Percentiles rank a stretch among this genome's conserved stretches.
Evolutionary conservation across 2,329 filamentous ascomycete genomes (phyloP).

Genomic region (Lecanosticta acicola): DNA sequence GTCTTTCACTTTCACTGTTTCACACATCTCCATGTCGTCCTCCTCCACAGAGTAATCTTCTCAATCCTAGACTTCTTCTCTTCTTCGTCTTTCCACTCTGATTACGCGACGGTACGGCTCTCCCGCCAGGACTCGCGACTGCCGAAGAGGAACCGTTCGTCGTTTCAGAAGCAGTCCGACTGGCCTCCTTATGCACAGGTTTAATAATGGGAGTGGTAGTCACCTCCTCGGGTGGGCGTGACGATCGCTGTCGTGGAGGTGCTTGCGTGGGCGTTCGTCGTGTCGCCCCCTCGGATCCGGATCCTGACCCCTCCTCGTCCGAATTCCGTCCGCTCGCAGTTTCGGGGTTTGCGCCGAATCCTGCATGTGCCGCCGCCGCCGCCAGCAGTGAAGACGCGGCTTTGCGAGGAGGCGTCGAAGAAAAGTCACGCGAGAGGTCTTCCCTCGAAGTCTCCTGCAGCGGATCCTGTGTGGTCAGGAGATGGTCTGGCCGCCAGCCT

Average conservation of each 20-base stretch:
- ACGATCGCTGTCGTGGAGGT: not conserved
- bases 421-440: conserved; percentile 7
- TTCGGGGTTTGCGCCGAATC: not conserved
- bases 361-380: too few relatives aligned
- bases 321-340: not conserved
- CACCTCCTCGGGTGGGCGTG: too few relatives aligned
- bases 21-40: not conserved
- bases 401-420: not conserved
- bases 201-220: too few relatives aligned
- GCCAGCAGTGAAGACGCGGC: not conserved
- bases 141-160: not conserved
- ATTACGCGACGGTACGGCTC: too few relatives aligned
- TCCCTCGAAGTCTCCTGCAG: conserved; percentile 15
- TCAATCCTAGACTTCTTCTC: not conserved
- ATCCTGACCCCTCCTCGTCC: not conserved
- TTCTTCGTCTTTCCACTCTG: not conserved
- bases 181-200: not conserved
- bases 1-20: too few relatives aligned
- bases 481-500: conserved; percentile 24
- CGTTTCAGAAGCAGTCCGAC: not conserved
- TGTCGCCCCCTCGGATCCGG: not conserved
- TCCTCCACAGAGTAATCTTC: not conserved
- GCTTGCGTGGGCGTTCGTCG: not conserved
- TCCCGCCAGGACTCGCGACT: not conserved
- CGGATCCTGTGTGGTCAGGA: conserved; percentile 14